Evolutionary conservation across 2,329 filamentous ascomycete species (phyloP), one percentile per base, ranked within the genome.

Genomic region (Pseudogymnoascus sp.): DNA sequence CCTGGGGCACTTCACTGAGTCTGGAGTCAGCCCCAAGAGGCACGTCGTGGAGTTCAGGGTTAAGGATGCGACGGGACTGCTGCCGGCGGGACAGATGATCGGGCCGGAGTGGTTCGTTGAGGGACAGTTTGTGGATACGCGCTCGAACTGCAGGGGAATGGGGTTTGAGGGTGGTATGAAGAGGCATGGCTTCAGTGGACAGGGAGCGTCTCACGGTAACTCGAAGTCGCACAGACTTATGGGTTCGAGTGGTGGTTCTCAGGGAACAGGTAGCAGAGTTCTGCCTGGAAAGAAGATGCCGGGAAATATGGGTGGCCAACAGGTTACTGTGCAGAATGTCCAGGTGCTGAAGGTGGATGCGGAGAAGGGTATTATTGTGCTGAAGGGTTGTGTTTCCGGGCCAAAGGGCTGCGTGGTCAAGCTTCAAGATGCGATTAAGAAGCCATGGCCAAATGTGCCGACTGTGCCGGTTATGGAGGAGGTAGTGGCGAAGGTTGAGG

Each of bases 141-240:
- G 87, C 71, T 88, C 86, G 59, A 85, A 89, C 72, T 88, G 86
- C 70, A 85, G 90, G 73, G 95, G 95, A 62, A 93, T 91, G 84
- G 95, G 95, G 6, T 99, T 97, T 75, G 91, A 89, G 8, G 95
- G 95, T 83, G 95, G 91, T 69, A 99, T 99, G 95, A 99, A 99
- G 86, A 84, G 90, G 70, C 90, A 93, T 79, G 92, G 92, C 35
- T 97, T 95, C 77, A 76, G 80, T 31, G 95, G 95, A 71, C 95
- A 99, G 80, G 89, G 87, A 69, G 90, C 91, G 64, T 93, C 88
- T 70, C 95, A 99, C 83, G 95, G 95, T 83, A 93, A 96, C 78
- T 97, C 93, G 73, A 86, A 92, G 79, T 92, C 91, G 72, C 95
- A 99, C 82, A 85, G 95, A 72, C 90, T 90, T 29, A 90, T 97